Conservation (phyloP, 768 basidiomycete genomes). For the Atractiella rhizophila region DNA sequence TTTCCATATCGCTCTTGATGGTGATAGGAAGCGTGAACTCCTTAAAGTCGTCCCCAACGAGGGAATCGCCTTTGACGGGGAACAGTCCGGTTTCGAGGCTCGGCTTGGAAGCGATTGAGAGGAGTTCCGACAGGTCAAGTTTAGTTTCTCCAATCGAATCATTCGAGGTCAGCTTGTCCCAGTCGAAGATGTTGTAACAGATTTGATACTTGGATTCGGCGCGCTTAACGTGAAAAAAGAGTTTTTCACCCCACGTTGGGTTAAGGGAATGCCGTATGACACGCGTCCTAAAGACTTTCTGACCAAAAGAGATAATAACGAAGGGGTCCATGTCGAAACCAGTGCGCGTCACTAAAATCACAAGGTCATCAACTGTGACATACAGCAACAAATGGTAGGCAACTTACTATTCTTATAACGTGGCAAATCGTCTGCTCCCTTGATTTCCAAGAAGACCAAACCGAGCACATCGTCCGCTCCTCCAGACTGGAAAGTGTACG, state of each 20-base stretch:
- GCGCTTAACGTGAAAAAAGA: constrained; percentile 75
- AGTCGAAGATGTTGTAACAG: constrained; percentile 67
- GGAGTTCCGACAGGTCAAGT: constrained; percentile 44
- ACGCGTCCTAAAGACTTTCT: constrained; percentile 84
- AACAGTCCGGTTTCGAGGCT: constrained; percentile 31
- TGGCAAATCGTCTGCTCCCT: constrained; percentile 58
- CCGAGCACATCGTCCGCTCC: constrained; percentile 49
- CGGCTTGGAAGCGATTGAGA: constrained; percentile 41
- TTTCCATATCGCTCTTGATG: constrained; percentile 36
- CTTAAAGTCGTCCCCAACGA: constrained; percentile 33
- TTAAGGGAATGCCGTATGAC: constrained; percentile 61
- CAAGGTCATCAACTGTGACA: neutral
- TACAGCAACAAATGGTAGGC: neutral
- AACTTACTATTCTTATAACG: constrained; percentile 55
- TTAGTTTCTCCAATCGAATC: constrained; percentile 61
- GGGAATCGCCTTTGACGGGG: constrained; percentile 31
- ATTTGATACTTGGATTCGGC: constrained; percentile 50
- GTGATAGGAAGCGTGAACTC: constrained; percentile 41
- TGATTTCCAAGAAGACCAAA: constrained; percentile 83
- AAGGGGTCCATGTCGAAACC: constrained; percentile 97
- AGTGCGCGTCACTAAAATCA: constrained; percentile 1
- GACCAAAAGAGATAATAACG: constrained; percentile 81
- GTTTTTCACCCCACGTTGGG: constrained; percentile 81
- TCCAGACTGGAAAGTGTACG: constrained; percentile 5
- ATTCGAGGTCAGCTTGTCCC: constrained; percentile 79